phyloP scores from a whole-genome alignment of 225 moss, liverwort and hornwort genomes.

The Lunularia cruciata region DNA sequence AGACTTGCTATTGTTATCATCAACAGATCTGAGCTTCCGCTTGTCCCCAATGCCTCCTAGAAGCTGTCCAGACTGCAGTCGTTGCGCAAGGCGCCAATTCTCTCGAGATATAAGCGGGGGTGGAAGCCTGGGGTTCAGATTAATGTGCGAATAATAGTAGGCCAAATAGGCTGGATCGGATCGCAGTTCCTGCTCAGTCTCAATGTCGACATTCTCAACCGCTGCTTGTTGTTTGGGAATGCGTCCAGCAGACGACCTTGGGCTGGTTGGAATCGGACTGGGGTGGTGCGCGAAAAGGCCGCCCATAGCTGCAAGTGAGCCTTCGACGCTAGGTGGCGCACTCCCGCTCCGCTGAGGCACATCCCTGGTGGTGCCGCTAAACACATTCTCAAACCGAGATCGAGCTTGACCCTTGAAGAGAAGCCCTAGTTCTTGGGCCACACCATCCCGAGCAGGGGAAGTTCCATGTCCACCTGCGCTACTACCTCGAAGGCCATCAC shows the following conservation, averaged over 20 bases:
- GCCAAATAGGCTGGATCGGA: conserved; percentile 88
- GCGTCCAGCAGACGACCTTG: conserved; percentile 40
- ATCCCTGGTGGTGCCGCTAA: conserved; percentile 57
- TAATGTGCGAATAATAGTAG: conserved; percentile 86
- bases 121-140: conserved; percentile 86
- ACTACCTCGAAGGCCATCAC: conserved; percentile 62
- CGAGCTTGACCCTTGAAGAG: conserved; percentile 62
- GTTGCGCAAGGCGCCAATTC: conserved; percentile 85
- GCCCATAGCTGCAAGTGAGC: conserved; percentile 79
- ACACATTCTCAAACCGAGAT: conserved; percentile 81
- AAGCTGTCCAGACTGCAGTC: conserved; percentile 67
- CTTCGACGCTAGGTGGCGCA: conserved; percentile 98
- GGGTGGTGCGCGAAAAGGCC: conserved; percentile 62
- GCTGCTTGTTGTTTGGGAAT: conserved; percentile 39
- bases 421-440: conserved; percentile 68
- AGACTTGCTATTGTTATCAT: conserved; percentile 92
- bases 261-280: conserved; percentile 50
- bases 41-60: conserved; percentile 86
- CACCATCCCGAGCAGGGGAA: conserved; percentile 73
- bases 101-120: conserved; percentile 87
- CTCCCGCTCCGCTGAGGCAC: conserved; percentile 97
- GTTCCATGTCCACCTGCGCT: conserved; percentile 53
- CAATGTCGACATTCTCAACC: conserved; percentile 58
- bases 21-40: conserved; percentile 80
- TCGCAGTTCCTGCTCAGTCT: conserved; percentile 77